A percentile compares a stretch with the other conserved stretches of the same genome.
phyloP scores from a whole-genome alignment of 1,284 basidiomycete species.

The Taiwanofungus camphoratus region DNA sequence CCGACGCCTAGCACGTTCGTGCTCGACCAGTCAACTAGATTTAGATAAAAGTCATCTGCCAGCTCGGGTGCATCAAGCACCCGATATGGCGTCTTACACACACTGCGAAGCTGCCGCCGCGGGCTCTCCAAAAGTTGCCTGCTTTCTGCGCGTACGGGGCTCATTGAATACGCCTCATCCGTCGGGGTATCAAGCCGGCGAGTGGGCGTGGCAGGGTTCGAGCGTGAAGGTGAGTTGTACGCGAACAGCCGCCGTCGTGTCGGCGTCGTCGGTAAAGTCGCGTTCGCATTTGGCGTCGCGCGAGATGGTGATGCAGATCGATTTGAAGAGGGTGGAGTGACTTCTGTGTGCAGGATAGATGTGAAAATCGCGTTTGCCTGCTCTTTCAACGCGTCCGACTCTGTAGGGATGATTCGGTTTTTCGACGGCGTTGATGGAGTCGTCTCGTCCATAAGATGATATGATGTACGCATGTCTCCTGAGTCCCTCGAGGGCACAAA shows the following conservation, averaged over 20 bases:
- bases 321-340: constrained; percentile 61
- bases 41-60: constrained; percentile 97
- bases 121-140: constrained; percentile 84
- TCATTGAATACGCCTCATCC: constrained; percentile 87
- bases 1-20: constrained; percentile 95
- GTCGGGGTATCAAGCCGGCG: constrained; percentile 69
- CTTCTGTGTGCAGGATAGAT: constrained; percentile 68
- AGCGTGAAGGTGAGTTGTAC: constrained; percentile 59
- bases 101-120: constrained; percentile 71
- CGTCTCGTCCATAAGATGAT: constrained; percentile 67
- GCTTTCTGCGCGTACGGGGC: constrained; percentile 83
- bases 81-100: constrained; percentile 95
- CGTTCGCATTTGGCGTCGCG: constrained; percentile 31
- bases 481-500: constrained; percentile 69
- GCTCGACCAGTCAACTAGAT: constrained; percentile 95
- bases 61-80: constrained; percentile 97
- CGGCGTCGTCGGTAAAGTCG: constrained; percentile 53
- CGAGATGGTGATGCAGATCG: constrained; percentile 59
- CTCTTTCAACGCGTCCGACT: constrained; percentile 76
- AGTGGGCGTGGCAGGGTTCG: constrained; percentile 50
- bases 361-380: constrained; percentile 77
- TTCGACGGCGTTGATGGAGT: constrained; percentile 65
- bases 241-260: constrained; percentile 61
- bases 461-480: constrained; percentile 71
- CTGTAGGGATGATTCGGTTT: constrained; percentile 66